Percentiles rank a stretch among this genome's conserved stretches.
Conservation (phyloP, 768 basidiomycete genomes). For the Boletus sensibilis region DNA sequence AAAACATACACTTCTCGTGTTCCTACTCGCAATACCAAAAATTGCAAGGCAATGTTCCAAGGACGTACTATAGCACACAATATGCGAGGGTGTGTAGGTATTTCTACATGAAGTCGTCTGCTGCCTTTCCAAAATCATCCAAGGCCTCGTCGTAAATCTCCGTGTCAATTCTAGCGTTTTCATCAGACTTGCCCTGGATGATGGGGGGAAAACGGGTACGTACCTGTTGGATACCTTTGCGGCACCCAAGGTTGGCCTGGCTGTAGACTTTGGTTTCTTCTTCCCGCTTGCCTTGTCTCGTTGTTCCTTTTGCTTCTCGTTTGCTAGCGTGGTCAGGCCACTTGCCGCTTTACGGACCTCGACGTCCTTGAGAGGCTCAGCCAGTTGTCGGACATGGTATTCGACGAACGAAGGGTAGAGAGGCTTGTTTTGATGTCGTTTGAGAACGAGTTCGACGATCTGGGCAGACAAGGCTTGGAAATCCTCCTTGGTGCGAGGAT, state of each 20-base stretch:
- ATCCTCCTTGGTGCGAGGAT: conserved; percentile 89
- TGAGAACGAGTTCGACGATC: conserved; percentile 74
- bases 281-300: conserved; percentile 84
- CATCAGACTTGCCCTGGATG: conserved; percentile 12
- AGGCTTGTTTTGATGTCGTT: conserved; percentile 78
- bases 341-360: conserved; percentile 90
- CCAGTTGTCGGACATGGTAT: conserved; percentile 73
- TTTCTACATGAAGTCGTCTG: conserved; percentile 89
- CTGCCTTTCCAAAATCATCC: conserved; percentile 77
- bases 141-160: conserved; percentile 81
- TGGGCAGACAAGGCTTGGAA: conserved; percentile 70
- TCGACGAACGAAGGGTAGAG: conserved; percentile 84
- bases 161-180: conserved; percentile 65
- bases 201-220: conserved; percentile 18
- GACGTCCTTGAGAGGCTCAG: conserved; percentile 78
- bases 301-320: conserved; percentile 93
- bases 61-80: conserved; percentile 16
- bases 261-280: conserved; percentile 74
- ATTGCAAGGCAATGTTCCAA: background rate
- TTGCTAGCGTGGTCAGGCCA: conserved; percentile 81
- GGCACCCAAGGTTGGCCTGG: conserved; percentile 76
- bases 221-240: conserved; percentile 66
- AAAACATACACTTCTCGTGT: background rate
- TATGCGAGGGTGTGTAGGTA: conserved; percentile 17
- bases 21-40: conserved; percentile 2